Evolutionary conservation across 495 filamentous ascomycete genomes (phyloP).

Genomic region (Lasiosphaeria hispida): DNA sequence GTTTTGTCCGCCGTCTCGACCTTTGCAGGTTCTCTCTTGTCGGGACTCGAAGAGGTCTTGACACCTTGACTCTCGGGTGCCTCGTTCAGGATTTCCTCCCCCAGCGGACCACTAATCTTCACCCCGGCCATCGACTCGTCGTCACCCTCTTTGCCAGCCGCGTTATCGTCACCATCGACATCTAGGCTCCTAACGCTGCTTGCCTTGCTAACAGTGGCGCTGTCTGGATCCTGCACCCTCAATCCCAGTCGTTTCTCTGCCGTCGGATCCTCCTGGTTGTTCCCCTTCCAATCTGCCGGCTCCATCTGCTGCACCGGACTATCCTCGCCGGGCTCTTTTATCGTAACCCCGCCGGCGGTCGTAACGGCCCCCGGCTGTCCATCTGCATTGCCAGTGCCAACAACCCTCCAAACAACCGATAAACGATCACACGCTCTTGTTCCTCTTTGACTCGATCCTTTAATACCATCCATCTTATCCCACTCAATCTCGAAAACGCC

Average conservation of each 20-base stretch:
- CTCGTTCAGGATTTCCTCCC: conserved; percentile 30
- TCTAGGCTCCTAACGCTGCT: conserved; percentile 41
- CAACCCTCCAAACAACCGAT: conserved; percentile 76
- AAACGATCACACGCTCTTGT: conserved; percentile 76
- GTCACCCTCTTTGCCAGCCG: conserved; percentile 12
- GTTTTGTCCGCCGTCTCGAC: conserved; percentile 8
- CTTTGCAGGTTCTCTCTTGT: background rate
- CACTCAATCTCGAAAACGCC: conserved; percentile 60
- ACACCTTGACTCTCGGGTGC: background rate
- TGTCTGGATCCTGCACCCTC: conserved; percentile 57
- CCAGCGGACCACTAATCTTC: conserved; percentile 32
- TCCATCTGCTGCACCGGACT: conserved; percentile 64
- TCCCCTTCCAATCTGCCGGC: conserved; percentile 70
- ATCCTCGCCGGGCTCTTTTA: conserved; percentile 58
- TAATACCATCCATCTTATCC: conserved; percentile 63
- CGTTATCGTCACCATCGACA: background rate
- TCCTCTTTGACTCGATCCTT: conserved; percentile 77
- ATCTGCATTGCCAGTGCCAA: conserved; percentile 24
- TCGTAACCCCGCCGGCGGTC: conserved; percentile 37
- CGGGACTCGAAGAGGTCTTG: background rate
- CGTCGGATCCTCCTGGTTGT: conserved; percentile 40
- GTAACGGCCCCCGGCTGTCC: conserved; percentile 14
- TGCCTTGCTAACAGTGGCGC: conserved; percentile 63
- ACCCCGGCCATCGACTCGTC: conserved; percentile 28
- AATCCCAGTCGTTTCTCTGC: conserved; percentile 63